A percentile compares a stretch with the other conserved stretches of the same genome.
These are phyloP conservation scores for Leccinum obscurum DNA, from an alignment of 768 basidiomycete genomes.

Conservation along the genomic window DNA sequence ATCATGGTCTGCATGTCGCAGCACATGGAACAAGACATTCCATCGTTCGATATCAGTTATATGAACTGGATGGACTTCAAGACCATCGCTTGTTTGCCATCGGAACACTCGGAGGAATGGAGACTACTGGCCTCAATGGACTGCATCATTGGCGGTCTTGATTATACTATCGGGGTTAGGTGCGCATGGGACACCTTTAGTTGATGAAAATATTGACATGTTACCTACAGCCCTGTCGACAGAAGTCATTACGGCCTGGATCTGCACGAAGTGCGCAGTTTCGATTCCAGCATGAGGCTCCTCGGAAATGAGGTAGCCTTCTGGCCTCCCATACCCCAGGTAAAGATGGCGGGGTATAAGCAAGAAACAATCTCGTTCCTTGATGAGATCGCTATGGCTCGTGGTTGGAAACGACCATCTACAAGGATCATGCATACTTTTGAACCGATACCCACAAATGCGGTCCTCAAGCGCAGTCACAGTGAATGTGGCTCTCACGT, in stretches of 20 bases:
- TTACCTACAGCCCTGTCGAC: too few species aligned
- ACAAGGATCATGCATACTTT: neutral
- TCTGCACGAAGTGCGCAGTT: too few species aligned
- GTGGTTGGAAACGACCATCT: neutral
- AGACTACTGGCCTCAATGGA: neutral
- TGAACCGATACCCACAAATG: neutral
- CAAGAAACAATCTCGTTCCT: neutral
- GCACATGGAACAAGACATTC: neutral
- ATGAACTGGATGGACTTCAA: neutral
- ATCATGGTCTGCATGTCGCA: neutral
- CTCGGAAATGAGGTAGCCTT: neutral
- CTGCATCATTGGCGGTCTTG: neutral
- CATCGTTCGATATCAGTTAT: neutral
- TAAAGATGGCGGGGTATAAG: neutral
- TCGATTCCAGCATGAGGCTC: too few species aligned
- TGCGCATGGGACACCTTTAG: neutral
- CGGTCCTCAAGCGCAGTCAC: neutral
- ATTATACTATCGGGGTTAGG: neutral
- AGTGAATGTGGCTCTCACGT: neutral
- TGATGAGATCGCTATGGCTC: neutral
- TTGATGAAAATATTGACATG: too few species aligned
- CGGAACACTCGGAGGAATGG: neutral
- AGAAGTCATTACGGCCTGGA: too few species aligned
- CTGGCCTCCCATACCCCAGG: slow-evolving; percentile 1
- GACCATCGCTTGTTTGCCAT: neutral